A percentile compares a stretch with the other conserved stretches of the same genome.
phyloP scores from a whole-genome alignment of 2,329 filamentous ascomycete genomes.

The Mollisiaceae sp. region DNA sequence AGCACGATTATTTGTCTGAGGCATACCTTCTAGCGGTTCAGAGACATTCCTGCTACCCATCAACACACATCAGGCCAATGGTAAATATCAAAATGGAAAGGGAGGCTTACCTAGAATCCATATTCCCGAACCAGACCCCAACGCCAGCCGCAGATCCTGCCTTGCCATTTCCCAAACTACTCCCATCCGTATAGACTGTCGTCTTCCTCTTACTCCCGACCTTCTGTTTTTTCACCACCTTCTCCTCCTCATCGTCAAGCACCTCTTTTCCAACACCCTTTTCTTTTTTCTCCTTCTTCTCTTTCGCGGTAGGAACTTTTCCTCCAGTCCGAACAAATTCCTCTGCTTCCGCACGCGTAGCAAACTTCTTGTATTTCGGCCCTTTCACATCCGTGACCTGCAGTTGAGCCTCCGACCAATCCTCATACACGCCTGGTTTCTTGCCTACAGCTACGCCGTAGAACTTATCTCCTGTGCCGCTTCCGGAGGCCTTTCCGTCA shows the following conservation, averaged over 20 bases:
- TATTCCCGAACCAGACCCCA: constrained; percentile 66
- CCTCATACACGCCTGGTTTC: constrained; percentile 62
- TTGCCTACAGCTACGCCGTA: constrained; percentile 67
- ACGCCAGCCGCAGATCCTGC: constrained; percentile 61
- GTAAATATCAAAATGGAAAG: not conserved
- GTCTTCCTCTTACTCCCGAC: constrained; percentile 18
- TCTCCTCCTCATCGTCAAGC: constrained; percentile 6
- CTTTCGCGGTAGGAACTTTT: constrained; percentile 29
- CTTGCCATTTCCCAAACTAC: constrained; percentile 62
- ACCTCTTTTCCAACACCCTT: constrained; percentile 41
- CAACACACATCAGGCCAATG: not conserved
- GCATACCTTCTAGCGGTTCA: constrained; percentile 38
- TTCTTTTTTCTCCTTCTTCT: constrained; percentile 47
- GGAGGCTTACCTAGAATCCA: constrained; percentile 56
- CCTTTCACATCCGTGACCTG: constrained; percentile 77
- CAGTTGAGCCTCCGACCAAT: constrained; percentile 72
- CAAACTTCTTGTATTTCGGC: constrained; percentile 72
- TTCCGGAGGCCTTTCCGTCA: constrained; percentile 58
- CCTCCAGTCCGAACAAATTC: constrained; percentile 66
- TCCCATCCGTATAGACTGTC: constrained; percentile 67
- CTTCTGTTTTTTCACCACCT: constrained; percentile 22
- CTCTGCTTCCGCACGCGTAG: constrained; percentile 73
- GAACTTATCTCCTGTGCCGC: constrained; percentile 52
- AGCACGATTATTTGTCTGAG: constrained; percentile 95
- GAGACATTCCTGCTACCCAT: constrained; percentile 54